Conservation (phyloP, 352 stramenopile genomes). For the Detonula confervacea region DNA sequence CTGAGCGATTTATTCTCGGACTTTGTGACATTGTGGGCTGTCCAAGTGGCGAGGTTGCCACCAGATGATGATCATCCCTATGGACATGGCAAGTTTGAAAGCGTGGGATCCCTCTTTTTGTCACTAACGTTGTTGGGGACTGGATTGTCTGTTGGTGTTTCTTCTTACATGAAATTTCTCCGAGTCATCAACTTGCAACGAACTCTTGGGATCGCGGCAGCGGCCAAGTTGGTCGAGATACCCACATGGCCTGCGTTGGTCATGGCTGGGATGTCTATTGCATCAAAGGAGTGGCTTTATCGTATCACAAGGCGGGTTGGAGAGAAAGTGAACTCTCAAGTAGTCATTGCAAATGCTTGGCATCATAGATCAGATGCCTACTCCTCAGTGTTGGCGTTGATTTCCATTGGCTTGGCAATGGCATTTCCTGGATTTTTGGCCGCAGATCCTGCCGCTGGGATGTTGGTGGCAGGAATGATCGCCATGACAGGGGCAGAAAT, state of each 20-base stretch:
- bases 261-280: constrained; percentile 90
- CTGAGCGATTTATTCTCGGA: constrained; percentile 95
- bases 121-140: constrained; percentile 81
- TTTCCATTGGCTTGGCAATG: constrained; percentile 84
- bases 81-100: constrained; percentile 87
- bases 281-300: constrained; percentile 93
- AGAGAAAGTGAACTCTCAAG: constrained; percentile 90
- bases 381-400: constrained; percentile 84
- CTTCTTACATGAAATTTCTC: constrained; percentile 68
- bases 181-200: constrained; percentile 56
- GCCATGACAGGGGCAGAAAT: constrained; percentile 79
- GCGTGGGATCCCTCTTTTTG: constrained; percentile 81
- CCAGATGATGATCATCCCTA: constrained; percentile 91
- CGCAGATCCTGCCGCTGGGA: constrained; percentile 70
- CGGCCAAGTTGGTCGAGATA: constrained; percentile 48
- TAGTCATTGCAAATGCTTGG: constrained; percentile 98
- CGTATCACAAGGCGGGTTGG: constrained; percentile 92
- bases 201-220: constrained; percentile 18
- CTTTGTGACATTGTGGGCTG: constrained; percentile 95
- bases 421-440: constrained; percentile 59
- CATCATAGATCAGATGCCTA: constrained; percentile 90
- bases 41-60: constrained; percentile 88
- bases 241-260: constrained; percentile 86
- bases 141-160: constrained; percentile 67
- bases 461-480: constrained; percentile 84